Evolutionary conservation across 768 basidiomycete species (phyloP), one percentile per base, ranked within the genome.

Genomic region (Rhizopogon roseolus): DNA sequence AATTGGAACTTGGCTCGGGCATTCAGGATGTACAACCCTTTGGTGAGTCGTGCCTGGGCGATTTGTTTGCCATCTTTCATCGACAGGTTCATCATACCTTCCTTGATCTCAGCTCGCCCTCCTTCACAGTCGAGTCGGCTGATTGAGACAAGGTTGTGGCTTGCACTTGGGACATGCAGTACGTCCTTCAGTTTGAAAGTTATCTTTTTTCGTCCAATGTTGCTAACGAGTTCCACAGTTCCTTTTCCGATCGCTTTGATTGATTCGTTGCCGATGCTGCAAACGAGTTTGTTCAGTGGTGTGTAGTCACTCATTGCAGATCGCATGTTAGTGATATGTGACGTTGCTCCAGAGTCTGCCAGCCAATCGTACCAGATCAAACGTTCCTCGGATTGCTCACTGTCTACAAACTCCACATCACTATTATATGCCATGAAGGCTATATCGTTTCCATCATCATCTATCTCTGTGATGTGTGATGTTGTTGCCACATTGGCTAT

Each of bases 361-460:
- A 61, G 28, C 60, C 58, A 61, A 2, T 16, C 50, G 1, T 57
- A 38, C 14, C 53, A 55, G 22, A 22, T 32, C 50, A 56, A 49
- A 60, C 36, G 0, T 42, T 1, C 9, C 22, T 38, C 16, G 13
- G 16, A 38, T 38, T 38, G 14, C 14, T 38, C 37, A 16, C 37
- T 38, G 16, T 38, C 28, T 29, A 29, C 3, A 7, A 29, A 29
- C 7, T 29, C 28, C 7, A 29, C 5, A 7, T 29, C 28, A 29
- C 7, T 3, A 7, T 29, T 7, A 5, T 29, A 7, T 29, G 28
- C 28, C 28, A 29, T 29, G 7, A 29, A 29, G 28, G 28, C 28
- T 29, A 29, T 29, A 4, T 29, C 28, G n/a, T n/a, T n/a, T n/a
- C n/a, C n/a, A n/a, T n/a, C n/a, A n/a, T n/a, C n/a, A n/a, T n/a